A percentile compares a stretch with the other conserved stretches of the same genome.
phyloP scores from a whole-genome alignment of 306 rosid species.

The Cicer cuneatum region DNA sequence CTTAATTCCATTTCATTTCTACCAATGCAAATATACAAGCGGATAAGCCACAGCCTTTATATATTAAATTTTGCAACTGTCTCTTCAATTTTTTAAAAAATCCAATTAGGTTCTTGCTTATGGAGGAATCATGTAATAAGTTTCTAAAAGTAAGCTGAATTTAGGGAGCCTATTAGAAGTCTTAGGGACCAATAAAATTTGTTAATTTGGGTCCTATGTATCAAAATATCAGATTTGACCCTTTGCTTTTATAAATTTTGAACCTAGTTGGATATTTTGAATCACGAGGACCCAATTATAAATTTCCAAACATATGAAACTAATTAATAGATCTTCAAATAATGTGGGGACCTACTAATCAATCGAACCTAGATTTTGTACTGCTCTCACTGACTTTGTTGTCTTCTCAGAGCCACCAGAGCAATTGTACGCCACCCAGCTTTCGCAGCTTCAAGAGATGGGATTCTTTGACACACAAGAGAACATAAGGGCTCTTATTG shows the following conservation, averaged over 20 bases:
- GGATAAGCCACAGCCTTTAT: neutral
- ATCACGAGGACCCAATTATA: constrained; percentile 1
- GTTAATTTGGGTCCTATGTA: neutral
- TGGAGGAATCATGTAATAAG: neutral
- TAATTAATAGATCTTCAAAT: neutral
- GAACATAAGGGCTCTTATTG: constrained; percentile 79
- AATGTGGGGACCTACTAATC: neutral
- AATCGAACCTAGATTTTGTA: neutral
- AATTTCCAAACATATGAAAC: neutral
- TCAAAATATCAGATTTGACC: constrained; percentile 2
- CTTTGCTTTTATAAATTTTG: neutral
- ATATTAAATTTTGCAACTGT: neutral
- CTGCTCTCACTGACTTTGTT: constrained; percentile 18
- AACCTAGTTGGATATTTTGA: neutral
- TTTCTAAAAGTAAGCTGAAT: constrained; percentile 1
- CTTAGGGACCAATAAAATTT: neutral
- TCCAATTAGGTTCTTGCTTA: neutral
- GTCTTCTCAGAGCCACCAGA: constrained; percentile 74
- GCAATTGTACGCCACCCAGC: constrained; percentile 83
- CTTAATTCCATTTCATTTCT: neutral
- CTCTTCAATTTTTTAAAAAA: neutral
- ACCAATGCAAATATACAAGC: neutral
- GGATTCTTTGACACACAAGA: constrained; percentile 91
- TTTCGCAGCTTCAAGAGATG: constrained; percentile 92
- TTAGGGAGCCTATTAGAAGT: neutral